Percentiles rank a stretch among this genome's conserved stretches.
Evolutionary conservation across 495 filamentous ascomycete genomes (phyloP).

Genomic region (Saxophila tyrrhenica): DNA sequence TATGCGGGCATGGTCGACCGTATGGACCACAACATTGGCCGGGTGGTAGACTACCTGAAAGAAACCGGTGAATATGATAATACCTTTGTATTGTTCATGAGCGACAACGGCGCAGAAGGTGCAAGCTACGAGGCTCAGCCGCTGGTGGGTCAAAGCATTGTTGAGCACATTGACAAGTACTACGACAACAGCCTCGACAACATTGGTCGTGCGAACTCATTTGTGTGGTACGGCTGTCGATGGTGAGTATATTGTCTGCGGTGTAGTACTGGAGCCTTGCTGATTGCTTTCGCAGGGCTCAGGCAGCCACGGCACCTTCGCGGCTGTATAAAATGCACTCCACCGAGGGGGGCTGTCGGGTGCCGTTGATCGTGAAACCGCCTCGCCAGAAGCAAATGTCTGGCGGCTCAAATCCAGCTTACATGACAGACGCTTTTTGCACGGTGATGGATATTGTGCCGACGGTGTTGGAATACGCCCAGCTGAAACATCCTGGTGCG

Average conservation of each 20-base stretch:
- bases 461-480: constrained; percentile 13
- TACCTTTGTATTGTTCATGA: constrained; percentile 50
- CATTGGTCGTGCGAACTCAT: constrained; percentile 44
- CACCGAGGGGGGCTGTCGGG: neutral
- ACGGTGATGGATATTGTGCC: constrained; percentile 21
- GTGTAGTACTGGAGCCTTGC: no score
- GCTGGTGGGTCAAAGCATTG: constrained; percentile 33
- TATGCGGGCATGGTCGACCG: constrained; percentile 51
- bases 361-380: neutral
- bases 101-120: constrained; percentile 46
- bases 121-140: constrained; percentile 44
- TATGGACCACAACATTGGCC: constrained; percentile 46
- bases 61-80: constrained; percentile 46
- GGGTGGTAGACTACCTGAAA: constrained; percentile 40
- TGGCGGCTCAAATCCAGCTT: constrained; percentile 50
- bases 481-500: constrained; percentile 4
- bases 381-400: no score
- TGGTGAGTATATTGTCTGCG: no score
- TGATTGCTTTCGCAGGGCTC: no score
- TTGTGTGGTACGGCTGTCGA: constrained; percentile 50
- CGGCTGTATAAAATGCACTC: constrained; percentile 37
- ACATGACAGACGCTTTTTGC: constrained; percentile 19
- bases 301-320: constrained; percentile 46
- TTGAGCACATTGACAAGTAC: constrained; percentile 43
- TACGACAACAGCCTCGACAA: constrained; percentile 49